phyloP scores from a whole-genome alignment of 805 yeast species.

The Candida michaelii region DNA sequence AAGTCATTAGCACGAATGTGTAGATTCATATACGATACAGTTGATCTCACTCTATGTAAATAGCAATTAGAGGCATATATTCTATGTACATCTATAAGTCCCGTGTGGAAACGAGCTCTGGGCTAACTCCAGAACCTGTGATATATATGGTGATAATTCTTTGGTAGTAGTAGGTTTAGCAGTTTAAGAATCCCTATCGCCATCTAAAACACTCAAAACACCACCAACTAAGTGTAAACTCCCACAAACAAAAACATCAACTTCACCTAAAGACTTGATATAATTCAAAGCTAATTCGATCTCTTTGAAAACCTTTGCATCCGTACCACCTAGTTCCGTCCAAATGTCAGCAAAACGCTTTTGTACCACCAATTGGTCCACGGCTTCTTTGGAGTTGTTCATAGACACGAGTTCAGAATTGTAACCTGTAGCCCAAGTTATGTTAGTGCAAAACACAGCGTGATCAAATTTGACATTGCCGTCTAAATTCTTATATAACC shows the following conservation, averaged over 20 bases:
- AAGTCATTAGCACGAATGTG: too few relatives aligned
- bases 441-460: constrained; percentile 84
- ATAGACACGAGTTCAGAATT: constrained; percentile 81
- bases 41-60: too few relatives aligned
- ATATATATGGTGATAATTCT: too few relatives aligned
- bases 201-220: constrained; percentile 77
- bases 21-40: too few relatives aligned
- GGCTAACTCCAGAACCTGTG: too few relatives aligned
- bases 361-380: constrained; percentile 81
- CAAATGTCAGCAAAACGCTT: constrained; percentile 70
- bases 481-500: constrained; percentile 44
- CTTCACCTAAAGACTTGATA: constrained; percentile 24
- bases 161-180: too few relatives aligned
- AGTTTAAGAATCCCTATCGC: constrained; percentile 25
- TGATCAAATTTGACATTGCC: constrained; percentile 58
- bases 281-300: constrained; percentile 71
- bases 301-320: constrained; percentile 60
- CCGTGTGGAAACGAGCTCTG: too few relatives aligned
- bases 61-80: too few relatives aligned
- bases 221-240: constrained; percentile 96
- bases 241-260: constrained; percentile 87
- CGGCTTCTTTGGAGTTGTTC: constrained; percentile 76
- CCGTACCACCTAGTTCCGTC: constrained; percentile 43
- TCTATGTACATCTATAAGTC: too few relatives aligned
- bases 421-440: constrained; percentile 89